These are phyloP conservation scores for Lentinula boryana DNA, from an alignment of 768 basidiomycete species.

Conservation along the genomic window DNA sequence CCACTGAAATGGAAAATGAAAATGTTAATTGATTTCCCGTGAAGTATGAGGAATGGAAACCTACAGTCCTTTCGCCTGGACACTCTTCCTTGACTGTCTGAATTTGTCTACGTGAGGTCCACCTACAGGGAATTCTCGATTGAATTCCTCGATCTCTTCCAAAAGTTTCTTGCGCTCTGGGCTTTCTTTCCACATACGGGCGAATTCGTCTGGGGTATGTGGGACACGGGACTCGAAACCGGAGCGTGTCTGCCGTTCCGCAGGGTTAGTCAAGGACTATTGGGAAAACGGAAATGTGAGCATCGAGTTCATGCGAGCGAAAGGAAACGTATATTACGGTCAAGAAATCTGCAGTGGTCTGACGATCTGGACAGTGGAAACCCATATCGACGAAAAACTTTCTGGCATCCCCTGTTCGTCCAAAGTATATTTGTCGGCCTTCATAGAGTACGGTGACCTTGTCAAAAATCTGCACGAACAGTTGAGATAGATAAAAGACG, in stretches of 20 bases:
- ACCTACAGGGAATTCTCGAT: conserved; percentile 20
- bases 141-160: conserved; percentile 25
- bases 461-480: conserved; percentile 28
- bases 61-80: conserved; percentile 30
- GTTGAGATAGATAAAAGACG: neutral
- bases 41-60: neutral
- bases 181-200: conserved; percentile 27
- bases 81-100: conserved; percentile 21
- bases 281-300: neutral
- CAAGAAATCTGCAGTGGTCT: conserved; percentile 43
- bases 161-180: conserved; percentile 20
- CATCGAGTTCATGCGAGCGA: neutral
- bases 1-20: conserved; percentile 10
- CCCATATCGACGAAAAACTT: conserved; percentile 41
- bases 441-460: conserved; percentile 41
- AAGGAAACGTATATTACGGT: conserved; percentile 14
- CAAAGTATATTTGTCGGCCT: conserved; percentile 45
- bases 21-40: neutral
- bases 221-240: conserved; percentile 32
- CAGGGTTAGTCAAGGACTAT: conserved; percentile 27
- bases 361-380: conserved; percentile 36
- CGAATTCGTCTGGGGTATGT: conserved; percentile 37
- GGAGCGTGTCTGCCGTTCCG: conserved; percentile 27
- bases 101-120: conserved; percentile 22
- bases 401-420: conserved; percentile 29